Evolutionary conservation across 2,329 filamentous ascomycete genomes (phyloP), one percentile per base, ranked within the genome.

Genomic region (Chalaropsis thielavioides): DNA sequence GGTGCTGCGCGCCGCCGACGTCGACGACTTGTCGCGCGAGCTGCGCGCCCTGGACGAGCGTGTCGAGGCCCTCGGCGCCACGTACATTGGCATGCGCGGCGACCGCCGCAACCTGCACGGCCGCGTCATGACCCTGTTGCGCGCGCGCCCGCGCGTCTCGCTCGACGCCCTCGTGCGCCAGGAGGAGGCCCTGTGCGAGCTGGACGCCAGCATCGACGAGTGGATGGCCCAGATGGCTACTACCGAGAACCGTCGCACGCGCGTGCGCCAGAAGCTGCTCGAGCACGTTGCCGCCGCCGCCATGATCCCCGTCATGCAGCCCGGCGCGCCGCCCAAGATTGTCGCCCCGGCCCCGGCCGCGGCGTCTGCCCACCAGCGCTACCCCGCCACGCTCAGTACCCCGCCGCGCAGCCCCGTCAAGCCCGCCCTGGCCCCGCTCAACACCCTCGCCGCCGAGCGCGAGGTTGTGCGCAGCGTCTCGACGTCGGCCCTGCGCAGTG

Each of bases 171-270:
- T 92, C 73, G 78, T 92, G 51, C 89, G 87, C 75, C 88, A 92
- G 72, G 88, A 92, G 73, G 88, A 92, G 74, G 87, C 87, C 1
- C 78, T 92, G 11, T 83, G 85, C 1, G 88, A 91, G 72, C 81
- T 92, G 6, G 88, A 92, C 71, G 77, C 80, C 17, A 88, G 86
- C 2, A 92, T 92, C 68, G 89, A 92, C 70, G 87, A 90, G 72
- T 92, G 89, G 86, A 84, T 89, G 61, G 79, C 76, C 69, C 92
- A 92, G 75, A 81, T 92, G n/a, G 89, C 92, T 71, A 82, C 87
- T 68, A 87, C 88, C 10, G 89, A 92, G 73, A 90, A 91, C 72
- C 80, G 89, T 71, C 84, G 88, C 49, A 86, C 84, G 17, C 81
- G 87, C 6, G 84, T 92, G 56, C 82, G 88, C 44, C 88, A 92